These are phyloP conservation scores for Alternaria consortialis DNA, from an alignment of 2,329 filamentous ascomycete species.

Conservation along the genomic window DNA sequence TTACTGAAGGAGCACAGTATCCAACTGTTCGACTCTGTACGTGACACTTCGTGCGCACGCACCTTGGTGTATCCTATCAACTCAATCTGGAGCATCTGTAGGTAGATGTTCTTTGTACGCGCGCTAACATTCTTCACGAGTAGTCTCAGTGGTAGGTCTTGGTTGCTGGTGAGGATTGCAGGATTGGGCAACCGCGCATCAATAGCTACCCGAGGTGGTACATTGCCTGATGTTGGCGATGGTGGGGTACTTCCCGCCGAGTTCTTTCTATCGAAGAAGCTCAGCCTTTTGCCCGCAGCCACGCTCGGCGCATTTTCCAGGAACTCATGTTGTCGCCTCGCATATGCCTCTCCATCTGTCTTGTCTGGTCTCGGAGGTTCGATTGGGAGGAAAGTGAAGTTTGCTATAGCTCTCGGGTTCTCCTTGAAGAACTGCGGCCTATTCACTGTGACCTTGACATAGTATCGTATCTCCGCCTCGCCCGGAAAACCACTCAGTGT, in stretches of 20 bases:
- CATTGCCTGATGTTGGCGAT: conserved; percentile 29
- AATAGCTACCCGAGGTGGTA: conserved; percentile 69
- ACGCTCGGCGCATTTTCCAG: conserved; percentile 39
- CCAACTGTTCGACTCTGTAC: conserved; percentile 77
- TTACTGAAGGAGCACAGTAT: conserved; percentile 76
- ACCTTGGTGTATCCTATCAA: conserved; percentile 83
- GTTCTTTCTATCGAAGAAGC: conserved; percentile 64
- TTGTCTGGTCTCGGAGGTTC: conserved; percentile 79
- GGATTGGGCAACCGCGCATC: conserved; percentile 89
- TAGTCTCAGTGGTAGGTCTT: conserved; percentile 81
- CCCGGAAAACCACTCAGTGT: conserved; percentile 87
- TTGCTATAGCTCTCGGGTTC: conserved; percentile 71
- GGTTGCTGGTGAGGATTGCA: conserved; percentile 86
- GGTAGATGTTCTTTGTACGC: conserved; percentile 73
- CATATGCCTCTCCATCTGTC: conserved; percentile 81
- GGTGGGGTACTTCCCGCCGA: conserved; percentile 30
- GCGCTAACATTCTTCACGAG: conserved; percentile 79
- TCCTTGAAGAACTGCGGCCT: conserved; percentile 90
- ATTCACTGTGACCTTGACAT: conserved; percentile 92
- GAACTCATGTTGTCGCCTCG: conserved; percentile 74
- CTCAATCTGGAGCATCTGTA: conserved; percentile 82
- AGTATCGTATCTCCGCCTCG: conserved; percentile 91
- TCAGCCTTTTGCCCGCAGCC: conserved; percentile 63
- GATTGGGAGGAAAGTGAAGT: conserved; percentile 88
- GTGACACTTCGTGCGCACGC: conserved; percentile 76